Evolutionary conservation across 1,139 yeast species (phyloP), one percentile per base, ranked within the genome.

Genomic region (Kodamaea alishanica): DNA sequence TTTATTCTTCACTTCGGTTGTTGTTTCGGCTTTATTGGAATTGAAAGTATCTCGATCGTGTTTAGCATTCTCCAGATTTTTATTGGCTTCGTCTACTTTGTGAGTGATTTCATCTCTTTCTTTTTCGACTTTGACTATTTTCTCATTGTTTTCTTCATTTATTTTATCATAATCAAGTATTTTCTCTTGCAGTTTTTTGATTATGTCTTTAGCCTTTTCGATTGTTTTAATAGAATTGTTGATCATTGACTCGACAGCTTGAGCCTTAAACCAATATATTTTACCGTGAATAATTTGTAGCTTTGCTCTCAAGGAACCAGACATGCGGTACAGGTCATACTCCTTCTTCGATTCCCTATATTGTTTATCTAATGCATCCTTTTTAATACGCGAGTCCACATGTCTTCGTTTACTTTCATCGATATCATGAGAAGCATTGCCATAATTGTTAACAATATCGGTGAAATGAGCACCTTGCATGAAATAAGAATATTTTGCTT

Each of bases 381-480:
- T 50, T 39, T 60, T 63, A 2, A 50, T 48, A 28, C 51, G 50
- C 23, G 73, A 65, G 12, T 61, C 59, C 6, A 61, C 56, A 22
- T 73, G 54, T 38, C 67, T 67, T n/a, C 59, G 55, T 22, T 65
- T 62, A n/a, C 77, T 66, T 30, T 61, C 63, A 8, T 56, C 54
- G 5, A 72, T 60, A 42, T 77, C 69, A 1, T 56, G 52, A 5
- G 69, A 63, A 1, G 77, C 65, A 8, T 58, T 55, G 38, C 63
- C 63, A 42, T 79, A 70, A 51, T 81, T 79, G 8, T 67, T 68
- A 33, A 73, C 62, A 11, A 83, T 79, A 38, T 81, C 85, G 40
- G 76, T 80, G 41, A 87, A 70, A 49, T 81, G 70, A 4, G 94
- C 81, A 24, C 95, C 96, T 41, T 77, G 76, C 87, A 85, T 84